A percentile compares a stretch with the other conserved stretches of the same genome.
Evolutionary conservation across 1,284 basidiomycete genomes (phyloP).

Genomic region (Ustilago trichophora): DNA sequence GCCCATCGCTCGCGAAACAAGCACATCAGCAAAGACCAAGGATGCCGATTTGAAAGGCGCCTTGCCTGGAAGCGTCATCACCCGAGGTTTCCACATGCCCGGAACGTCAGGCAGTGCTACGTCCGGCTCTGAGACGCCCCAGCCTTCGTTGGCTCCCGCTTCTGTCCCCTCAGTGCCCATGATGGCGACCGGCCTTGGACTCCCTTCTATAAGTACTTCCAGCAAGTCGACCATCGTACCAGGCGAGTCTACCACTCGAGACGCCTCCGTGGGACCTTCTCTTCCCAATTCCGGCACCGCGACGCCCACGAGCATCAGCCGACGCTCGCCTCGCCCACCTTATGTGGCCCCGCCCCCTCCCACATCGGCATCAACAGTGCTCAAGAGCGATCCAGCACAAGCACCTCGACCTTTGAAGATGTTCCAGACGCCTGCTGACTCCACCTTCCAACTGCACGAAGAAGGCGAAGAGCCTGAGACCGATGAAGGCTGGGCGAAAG

Average conservation of each 20-base stretch:
- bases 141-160: constrained; percentile 1
- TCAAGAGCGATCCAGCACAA: constrained; percentile 43
- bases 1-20: constrained; percentile 2
- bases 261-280: constrained; percentile 23
- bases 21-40: neutral
- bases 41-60: constrained; percentile 24
- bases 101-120: constrained; percentile 2
- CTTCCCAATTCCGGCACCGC: constrained; percentile 29
- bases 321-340: constrained; percentile 53
- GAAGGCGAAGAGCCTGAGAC: constrained; percentile 44
- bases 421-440: constrained; percentile 39
- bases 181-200: constrained; percentile 16
- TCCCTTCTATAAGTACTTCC: constrained; percentile 10
- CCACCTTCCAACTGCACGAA: constrained; percentile 33
- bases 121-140: constrained; percentile 3
- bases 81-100: constrained; percentile 44
- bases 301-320: constrained; percentile 38
- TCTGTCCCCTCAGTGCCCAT: neutral
- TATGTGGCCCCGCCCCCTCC: constrained; percentile 61
- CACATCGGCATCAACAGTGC: constrained; percentile 34
- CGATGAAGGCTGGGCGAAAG: constrained; percentile 42
- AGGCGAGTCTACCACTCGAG: too few relatives aligned
- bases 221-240: constrained; percentile 18
- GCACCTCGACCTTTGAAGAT: constrained; percentile 42
- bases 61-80: constrained; percentile 41